Conservation (phyloP, 208 protist species). For the Wallacemonas sp. region DNA sequence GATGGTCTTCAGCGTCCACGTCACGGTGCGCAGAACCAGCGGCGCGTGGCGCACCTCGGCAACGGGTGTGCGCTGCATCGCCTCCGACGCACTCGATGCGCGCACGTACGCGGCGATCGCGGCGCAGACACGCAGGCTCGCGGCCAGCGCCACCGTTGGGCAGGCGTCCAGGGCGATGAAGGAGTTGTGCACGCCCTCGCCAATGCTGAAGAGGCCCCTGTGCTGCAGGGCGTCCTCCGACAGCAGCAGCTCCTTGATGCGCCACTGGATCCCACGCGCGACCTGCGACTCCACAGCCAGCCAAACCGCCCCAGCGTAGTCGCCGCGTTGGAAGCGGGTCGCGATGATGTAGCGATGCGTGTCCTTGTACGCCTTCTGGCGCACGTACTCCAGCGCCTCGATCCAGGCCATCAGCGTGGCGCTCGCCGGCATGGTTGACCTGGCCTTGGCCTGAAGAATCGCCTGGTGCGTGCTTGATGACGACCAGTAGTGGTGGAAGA, state of each 20-base stretch:
- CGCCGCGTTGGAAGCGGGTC: conserved; percentile 29
- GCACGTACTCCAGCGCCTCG: conserved; percentile 49
- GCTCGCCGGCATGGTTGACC: conserved; percentile 36
- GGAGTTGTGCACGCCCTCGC: conserved; percentile 61
- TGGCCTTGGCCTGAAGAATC: conserved; percentile 39
- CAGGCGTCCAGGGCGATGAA: conserved; percentile 59
- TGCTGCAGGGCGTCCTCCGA: conserved; percentile 33
- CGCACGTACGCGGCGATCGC: conserved; percentile 53
- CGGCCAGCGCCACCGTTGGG: conserved; percentile 41
- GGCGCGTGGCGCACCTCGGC: background rate
- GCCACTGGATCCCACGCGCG: conserved; percentile 45
- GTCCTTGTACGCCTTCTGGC: conserved; percentile 35
- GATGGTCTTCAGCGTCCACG: conserved; percentile 42
- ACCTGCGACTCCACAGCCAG: conserved; percentile 65
- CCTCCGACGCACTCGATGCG: conserved; percentile 26
- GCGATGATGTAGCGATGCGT: conserved; percentile 50
- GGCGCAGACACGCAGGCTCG: conserved; percentile 52
- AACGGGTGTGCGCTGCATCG: conserved; percentile 7
- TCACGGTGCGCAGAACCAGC: conserved; percentile 1
- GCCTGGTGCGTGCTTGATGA: conserved; percentile 44
- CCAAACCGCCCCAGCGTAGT: conserved; percentile 57
- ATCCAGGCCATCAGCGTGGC: conserved; percentile 60
- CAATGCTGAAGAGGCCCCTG: conserved; percentile 48
- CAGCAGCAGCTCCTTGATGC: conserved; percentile 37
- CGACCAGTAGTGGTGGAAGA: conserved; percentile 53